These are phyloP conservation scores for Prunus dulcis DNA, from an alignment of 306 rosid species.

Conservation along the genomic window DNA sequence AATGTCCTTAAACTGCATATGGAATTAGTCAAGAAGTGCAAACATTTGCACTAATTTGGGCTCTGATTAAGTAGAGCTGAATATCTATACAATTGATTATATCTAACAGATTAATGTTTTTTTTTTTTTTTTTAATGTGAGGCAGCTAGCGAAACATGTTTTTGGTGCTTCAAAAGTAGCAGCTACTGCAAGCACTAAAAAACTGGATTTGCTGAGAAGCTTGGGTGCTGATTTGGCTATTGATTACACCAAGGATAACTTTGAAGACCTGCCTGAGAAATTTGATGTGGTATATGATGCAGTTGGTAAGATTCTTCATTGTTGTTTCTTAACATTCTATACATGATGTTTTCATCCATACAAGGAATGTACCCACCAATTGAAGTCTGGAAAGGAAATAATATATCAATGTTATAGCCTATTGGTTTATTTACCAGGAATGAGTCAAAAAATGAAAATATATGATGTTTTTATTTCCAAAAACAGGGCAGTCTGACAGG, in stretches of 20 bases:
- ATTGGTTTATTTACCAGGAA: too few relatives aligned
- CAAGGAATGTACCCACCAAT: too few relatives aligned
- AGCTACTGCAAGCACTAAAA: constrained; percentile 61
- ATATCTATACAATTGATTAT: too few relatives aligned
- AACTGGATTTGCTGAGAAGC: constrained; percentile 46
- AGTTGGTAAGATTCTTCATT: constrained; percentile 43
- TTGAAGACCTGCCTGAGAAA: constrained; percentile 56
- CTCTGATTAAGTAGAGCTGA: too few relatives aligned
- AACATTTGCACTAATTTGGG: background rate
- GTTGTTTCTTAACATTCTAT: background rate
- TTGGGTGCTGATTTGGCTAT: constrained; percentile 61
- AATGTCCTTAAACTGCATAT: background rate
- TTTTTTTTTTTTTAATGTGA: too few relatives aligned
- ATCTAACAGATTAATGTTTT: too few relatives aligned
- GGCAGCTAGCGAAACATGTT: constrained; percentile 64
- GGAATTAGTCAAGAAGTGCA: background rate
- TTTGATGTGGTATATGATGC: constrained; percentile 65
- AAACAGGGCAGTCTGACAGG: constrained; percentile 39
- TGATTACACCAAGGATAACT: constrained; percentile 60
- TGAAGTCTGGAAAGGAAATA: too few relatives aligned
- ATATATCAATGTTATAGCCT: too few relatives aligned
- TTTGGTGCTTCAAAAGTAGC: constrained; percentile 64
- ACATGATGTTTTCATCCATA: too few relatives aligned
- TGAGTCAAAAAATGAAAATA: background rate
- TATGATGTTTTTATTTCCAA: background rate